Base-by-base conservation (phyloP, 2,329 filamentous ascomycete species). In the Verticillium zaregamsianum region DNA sequence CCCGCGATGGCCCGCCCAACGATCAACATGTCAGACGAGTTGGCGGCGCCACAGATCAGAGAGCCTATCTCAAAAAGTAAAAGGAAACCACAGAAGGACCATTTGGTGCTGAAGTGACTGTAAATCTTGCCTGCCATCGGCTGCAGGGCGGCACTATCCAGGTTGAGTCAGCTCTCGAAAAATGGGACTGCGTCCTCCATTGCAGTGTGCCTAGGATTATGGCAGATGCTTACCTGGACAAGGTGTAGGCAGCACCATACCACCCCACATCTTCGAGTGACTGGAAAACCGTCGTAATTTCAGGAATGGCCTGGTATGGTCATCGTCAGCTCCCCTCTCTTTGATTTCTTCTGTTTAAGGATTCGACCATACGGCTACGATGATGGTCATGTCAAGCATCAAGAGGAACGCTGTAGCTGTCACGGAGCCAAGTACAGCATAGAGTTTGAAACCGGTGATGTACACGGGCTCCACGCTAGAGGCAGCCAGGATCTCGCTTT, bases 111-210 rank as follows among this genome's bases (percentile, higher is more conserved):
- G 57, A 79, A 77, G 32, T 77, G 70, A 2, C 69, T 77, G 63
- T 84, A 86, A 1, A 86, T 61, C 66, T 80, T 84, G 1, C 83
- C 84, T 0, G 79, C 77, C 17, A 85, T 72, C 2, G 82, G 82
- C 60, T 84, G 81, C 3, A 85, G 68, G 14, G 80, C 76, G 54
- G 79, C 76, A 62, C 80, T 84, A 59, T 14, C 23, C 15, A 37
- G 35, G 20, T 3, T 12, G 20, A 11, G 33, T 35, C 14, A 33
- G 5, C 32, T 5, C 3, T 52, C 31, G 57, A 28, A 15, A 9
- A 31, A 33, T 35, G 14, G 9, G 2, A 35, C 4, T 8, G 33
- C 33, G 33, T 35, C 33, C 33, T 35, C 33, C 9, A 58, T 70
- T 40, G 55, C 33, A 3, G 49, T 28, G 28, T 28, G 28, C n/a